Percentiles rank a stretch among this genome's conserved stretches.
These are phyloP conservation scores for Fistulinella prunicolor DNA, from an alignment of 768 basidiomycete species.

Conservation along the genomic window DNA sequence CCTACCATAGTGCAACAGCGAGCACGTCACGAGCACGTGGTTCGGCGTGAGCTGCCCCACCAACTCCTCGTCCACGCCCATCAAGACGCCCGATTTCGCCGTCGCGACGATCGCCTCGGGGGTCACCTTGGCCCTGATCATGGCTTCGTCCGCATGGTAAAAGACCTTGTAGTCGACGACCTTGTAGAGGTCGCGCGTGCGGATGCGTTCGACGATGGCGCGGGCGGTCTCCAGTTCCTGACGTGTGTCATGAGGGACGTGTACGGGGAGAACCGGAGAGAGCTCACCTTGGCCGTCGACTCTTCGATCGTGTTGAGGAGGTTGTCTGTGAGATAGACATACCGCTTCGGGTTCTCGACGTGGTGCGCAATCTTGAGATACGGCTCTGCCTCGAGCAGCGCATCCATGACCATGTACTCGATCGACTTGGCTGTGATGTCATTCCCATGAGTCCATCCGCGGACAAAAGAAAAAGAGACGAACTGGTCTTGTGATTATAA, in stretches of 20 bases:
- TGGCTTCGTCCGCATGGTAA: slow-evolving; percentile 28
- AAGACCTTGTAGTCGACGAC: slow-evolving; percentile 64
- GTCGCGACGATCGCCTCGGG: slow-evolving; percentile 43
- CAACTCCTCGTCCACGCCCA: slow-evolving; percentile 25
- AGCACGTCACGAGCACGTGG: slow-evolving; percentile 63
- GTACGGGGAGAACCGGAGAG: no score
- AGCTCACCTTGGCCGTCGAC: slow-evolving; percentile 35
- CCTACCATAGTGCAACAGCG: slow-evolving; percentile 78
- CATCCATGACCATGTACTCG: slow-evolving; percentile 85
- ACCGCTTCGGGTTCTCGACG: slow-evolving; percentile 57
- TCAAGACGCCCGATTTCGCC: slow-evolving; percentile 30
- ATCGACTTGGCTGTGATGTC: slow-evolving; percentile 67
- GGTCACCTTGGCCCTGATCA: slow-evolving; percentile 34
- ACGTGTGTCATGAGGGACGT: background rate
- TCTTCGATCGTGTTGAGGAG: slow-evolving; percentile 60
- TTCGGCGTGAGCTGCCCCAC: slow-evolving; percentile 38
- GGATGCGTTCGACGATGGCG: slow-evolving; percentile 59
- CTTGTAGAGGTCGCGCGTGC: slow-evolving; percentile 63
- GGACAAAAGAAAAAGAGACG: background rate
- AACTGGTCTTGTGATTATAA: slow-evolving; percentile 75
- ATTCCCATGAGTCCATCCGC: no score
- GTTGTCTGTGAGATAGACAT: slow-evolving; percentile 64
- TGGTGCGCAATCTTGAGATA: slow-evolving; percentile 55
- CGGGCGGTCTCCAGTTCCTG: slow-evolving; percentile 62
- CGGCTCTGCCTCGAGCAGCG: slow-evolving; percentile 65